These are phyloP conservation scores for Penicillium palitans DNA, from an alignment of 2,329 filamentous ascomycete genomes.

Conservation along the genomic window DNA sequence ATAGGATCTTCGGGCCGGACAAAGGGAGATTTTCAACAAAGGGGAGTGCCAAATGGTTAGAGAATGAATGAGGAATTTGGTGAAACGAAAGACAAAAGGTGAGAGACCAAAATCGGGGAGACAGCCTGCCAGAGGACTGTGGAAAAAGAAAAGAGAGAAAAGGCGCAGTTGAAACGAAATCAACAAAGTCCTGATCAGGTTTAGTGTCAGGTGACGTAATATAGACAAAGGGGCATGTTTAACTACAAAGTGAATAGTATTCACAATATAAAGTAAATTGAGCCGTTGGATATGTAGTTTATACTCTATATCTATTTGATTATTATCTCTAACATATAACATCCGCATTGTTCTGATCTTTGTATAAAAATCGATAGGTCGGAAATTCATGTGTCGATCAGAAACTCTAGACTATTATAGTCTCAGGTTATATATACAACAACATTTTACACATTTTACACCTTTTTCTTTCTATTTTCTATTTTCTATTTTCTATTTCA, in stretches of 20 bases:
- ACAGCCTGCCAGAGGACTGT: conserved; percentile 17
- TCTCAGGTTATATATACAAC: neutral
- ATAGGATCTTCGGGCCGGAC: neutral
- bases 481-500: neutral
- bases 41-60: neutral
- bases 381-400: conserved; percentile 2
- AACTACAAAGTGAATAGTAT: neutral
- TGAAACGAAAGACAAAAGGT: conserved; percentile 11
- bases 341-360: neutral
- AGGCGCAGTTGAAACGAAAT: conserved; percentile 16
- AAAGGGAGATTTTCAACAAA: conserved; percentile 4
- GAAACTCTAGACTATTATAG: neutral
- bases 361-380: conserved; percentile 2
- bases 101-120: conserved; percentile 14
- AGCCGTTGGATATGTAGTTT: neutral
- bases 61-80: conserved; percentile 6
- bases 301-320: neutral
- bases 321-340: neutral
- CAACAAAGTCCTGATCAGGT: conserved; percentile 17
- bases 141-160: conserved; percentile 12
- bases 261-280: neutral
- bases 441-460: no score
- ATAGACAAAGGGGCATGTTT: conserved; percentile 5
- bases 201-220: conserved; percentile 19
- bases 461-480: no score